These are phyloP conservation scores for Paspalum vaginatum DNA, from an alignment of 176 grass and related monocot species.

Conservation along the genomic window DNA sequence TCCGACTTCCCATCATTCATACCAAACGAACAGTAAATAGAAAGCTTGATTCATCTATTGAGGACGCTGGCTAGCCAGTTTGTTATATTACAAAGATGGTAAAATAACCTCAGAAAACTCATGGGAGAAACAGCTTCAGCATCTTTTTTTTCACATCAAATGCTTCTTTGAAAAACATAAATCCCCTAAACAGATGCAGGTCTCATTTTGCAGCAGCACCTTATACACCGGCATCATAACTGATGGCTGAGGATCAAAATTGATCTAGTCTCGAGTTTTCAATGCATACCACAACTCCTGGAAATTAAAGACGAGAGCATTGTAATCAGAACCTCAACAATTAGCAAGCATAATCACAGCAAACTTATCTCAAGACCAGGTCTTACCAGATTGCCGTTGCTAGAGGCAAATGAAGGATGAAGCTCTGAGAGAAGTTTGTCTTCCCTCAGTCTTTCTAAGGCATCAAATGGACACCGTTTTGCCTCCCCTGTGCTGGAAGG, in stretches of 20 bases:
- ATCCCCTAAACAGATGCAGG: slow-evolving; percentile 15
- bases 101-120: slow-evolving; percentile 28
- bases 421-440: slow-evolving; percentile 61
- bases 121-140: neutral
- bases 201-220: slow-evolving; percentile 11
- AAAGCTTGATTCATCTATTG: slow-evolving; percentile 17
- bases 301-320: neutral
- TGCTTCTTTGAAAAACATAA: slow-evolving; percentile 24
- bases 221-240: neutral
- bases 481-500: slow-evolving; percentile 16
- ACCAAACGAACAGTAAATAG: neutral
- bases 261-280: slow-evolving; percentile 52
- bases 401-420: slow-evolving; percentile 43
- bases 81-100: slow-evolving; percentile 30
- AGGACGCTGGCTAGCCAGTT: neutral
- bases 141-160: slow-evolving; percentile 39
- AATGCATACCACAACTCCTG: slow-evolving; percentile 59
- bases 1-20: slow-evolving; percentile 19
- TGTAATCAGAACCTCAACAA: slow-evolving; percentile 23
- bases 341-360: neutral
- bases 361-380: slow-evolving; percentile 17
- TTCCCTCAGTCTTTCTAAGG: slow-evolving; percentile 47
- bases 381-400: slow-evolving; percentile 53
- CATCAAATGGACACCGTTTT: slow-evolving; percentile 33
- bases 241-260: slow-evolving; percentile 7